Percentiles rank a stretch among this genome's conserved stretches.
Conservation (phyloP, 2,329 filamentous ascomycete species). For the Penicillium sp. region DNA sequence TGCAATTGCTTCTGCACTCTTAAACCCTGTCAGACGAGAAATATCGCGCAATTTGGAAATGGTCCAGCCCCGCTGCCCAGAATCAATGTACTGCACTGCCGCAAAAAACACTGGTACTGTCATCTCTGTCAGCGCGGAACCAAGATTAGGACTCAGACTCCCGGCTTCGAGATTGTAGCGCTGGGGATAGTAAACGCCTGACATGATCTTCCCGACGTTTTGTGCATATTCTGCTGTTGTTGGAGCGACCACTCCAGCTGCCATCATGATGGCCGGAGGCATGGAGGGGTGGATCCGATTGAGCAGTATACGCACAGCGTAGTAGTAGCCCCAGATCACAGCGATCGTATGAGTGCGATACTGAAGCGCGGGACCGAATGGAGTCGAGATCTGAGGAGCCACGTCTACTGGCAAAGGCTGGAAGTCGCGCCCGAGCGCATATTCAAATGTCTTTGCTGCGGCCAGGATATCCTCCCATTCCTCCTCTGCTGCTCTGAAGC, state of each 20-base stretch:
- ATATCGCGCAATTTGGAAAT: slow-evolving; percentile 74
- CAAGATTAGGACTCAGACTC: slow-evolving; percentile 74
- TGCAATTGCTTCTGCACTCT: slow-evolving; percentile 78
- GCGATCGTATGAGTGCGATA: slow-evolving; percentile 88
- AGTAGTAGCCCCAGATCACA: slow-evolving; percentile 82
- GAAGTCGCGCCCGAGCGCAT: slow-evolving; percentile 72
- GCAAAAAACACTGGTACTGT: slow-evolving; percentile 84
- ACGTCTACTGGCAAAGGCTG: slow-evolving; percentile 71
- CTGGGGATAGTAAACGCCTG: slow-evolving; percentile 60
- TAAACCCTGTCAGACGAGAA: slow-evolving; percentile 81
- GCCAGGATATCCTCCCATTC: slow-evolving; percentile 68
- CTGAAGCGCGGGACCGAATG: slow-evolving; percentile 78
- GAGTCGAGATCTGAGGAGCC: slow-evolving; percentile 61
- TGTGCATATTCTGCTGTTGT: slow-evolving; percentile 72
- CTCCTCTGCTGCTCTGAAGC: slow-evolving; percentile 67
- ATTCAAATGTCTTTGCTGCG: slow-evolving; percentile 48
- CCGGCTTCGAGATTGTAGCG: slow-evolving; percentile 34
- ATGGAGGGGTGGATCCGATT: slow-evolving; percentile 82
- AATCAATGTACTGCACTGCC: slow-evolving; percentile 73
- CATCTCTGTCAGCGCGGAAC: slow-evolving; percentile 78
- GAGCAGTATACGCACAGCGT: slow-evolving; percentile 82
- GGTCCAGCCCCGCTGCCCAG: slow-evolving; percentile 74
- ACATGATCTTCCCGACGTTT: slow-evolving; percentile 76
- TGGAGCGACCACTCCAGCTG: slow-evolving; percentile 73
- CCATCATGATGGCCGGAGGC: slow-evolving; percentile 87